Base-by-base conservation (phyloP, 495 filamentous ascomycete genomes). In the Baudoinia panamericana region DNA sequence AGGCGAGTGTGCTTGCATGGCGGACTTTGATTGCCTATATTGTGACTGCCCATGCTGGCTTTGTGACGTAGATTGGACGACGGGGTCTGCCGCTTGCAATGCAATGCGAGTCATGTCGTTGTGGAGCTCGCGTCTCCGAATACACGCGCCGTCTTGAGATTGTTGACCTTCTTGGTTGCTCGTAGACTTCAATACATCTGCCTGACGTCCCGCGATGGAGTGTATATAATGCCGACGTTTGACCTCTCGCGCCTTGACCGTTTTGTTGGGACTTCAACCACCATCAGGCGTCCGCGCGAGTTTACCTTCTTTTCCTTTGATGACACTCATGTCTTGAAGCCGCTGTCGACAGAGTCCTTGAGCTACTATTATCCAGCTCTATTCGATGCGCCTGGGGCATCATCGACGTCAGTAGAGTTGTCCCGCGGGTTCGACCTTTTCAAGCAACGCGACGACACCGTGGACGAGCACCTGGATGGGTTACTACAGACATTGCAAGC, bases 291-390 rank as follows among this genome's bases (percentile, higher is more conserved):
- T 5, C 42, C 46, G 5, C 43, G 86, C 79, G 90, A 97, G 63
- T 82, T 95, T 36, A 68, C 83, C 2, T 82, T 65, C 56, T 97
- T 95, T 58, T 96, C 88, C 0, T 95, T 85, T 59, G 84, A 95
- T 61, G 67, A 82, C 9, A 57, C 84, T 10, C 92, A 81, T 58
- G 51, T 15, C 0, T 22, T 69, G n/a, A 84, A 82, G 53, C 77
- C 64, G 34, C 70, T 80, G 9, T 84, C 83, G 31, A 76, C 82
- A 29, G 74, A 76, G 10, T 87, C 84, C 0, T 51, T 99, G 27
- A 70, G 72, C 32, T 94, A 87, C 61, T 99, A 95, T 60, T 92
- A 93, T 53, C 74, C 82, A 9, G 80, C 92, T 0, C 56, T 56
- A 19, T 60, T 93, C 4, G 73, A 74, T 15, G 69, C 71, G 6